Conservation (phyloP, 148 eudicot genomes). For the Fagopyrum tataricum region DNA sequence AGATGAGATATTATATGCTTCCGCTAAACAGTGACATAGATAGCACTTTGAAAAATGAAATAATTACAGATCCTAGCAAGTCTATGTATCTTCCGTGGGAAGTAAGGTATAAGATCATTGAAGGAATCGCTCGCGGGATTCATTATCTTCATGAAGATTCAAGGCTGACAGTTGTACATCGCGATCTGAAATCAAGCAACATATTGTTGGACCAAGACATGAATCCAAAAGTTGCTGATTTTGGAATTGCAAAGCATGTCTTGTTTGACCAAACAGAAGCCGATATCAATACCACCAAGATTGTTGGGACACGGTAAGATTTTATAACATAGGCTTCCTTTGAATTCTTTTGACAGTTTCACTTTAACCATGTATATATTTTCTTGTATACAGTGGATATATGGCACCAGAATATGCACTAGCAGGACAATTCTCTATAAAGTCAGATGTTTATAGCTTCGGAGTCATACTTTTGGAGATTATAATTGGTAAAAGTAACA, state of each 20-base stretch:
- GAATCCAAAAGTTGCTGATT: constrained; percentile 6
- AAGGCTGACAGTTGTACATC: background rate
- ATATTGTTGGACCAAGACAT: constrained; percentile 4
- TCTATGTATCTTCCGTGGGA: background rate
- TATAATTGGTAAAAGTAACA: background rate
- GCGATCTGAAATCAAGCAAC: constrained; percentile 11
- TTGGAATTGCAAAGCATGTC: constrained; percentile 11
- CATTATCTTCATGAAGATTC: constrained; percentile 13
- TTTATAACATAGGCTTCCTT: no score
- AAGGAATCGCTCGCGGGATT: constrained; percentile 10
- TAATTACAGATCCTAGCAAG: background rate
- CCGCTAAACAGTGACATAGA: background rate
- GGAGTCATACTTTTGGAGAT: background rate
- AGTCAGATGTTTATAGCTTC: background rate
- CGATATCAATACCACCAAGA: background rate
- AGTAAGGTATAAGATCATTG: background rate
- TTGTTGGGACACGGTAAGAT: constrained; percentile 14
- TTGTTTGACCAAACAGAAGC: constrained; percentile 13
- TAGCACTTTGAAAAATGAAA: no score
- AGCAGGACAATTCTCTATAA: background rate
- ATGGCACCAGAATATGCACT: constrained; percentile 4
- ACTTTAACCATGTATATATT: background rate
- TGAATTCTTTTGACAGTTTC: no score
- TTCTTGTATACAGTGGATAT: background rate
- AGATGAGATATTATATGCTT: background rate